These are phyloP conservation scores for Neofusicoccum sp. DNA, from an alignment of 2,329 filamentous ascomycete genomes.

Conservation along the genomic window DNA sequence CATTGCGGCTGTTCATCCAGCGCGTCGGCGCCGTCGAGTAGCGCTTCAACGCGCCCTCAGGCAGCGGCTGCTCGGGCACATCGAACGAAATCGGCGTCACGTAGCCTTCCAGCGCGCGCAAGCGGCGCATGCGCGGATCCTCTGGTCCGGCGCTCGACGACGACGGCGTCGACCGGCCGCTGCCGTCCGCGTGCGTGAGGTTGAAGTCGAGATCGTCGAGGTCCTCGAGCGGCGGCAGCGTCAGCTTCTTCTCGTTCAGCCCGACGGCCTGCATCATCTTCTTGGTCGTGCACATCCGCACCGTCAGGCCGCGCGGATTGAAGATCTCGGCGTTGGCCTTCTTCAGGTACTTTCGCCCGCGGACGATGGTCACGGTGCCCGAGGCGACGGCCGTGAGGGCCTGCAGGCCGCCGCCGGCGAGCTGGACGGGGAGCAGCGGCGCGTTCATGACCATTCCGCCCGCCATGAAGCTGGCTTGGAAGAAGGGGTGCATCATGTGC, in stretches of 20 bases:
- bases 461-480: slow-evolving; percentile 24
- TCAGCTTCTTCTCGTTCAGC: neutral
- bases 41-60: neutral
- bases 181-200: neutral
- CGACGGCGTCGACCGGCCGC: neutral
- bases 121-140: slow-evolving; percentile 9
- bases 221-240: slow-evolving; percentile 10
- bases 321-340: neutral
- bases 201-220: neutral
- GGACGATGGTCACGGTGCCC: neutral
- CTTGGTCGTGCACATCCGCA: slow-evolving; percentile 1
- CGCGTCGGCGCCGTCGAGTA: slow-evolving; percentile 1
- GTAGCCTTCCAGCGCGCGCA: neutral
- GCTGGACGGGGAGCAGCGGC: slow-evolving; percentile 23
- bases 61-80: slow-evolving; percentile 1
- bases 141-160: neutral
- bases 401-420: slow-evolving; percentile 8
- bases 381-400: slow-evolving; percentile 2
- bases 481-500: slow-evolving; percentile 28
- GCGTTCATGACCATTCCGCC: slow-evolving; percentile 24
- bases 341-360: neutral
- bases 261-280: slow-evolving; percentile 11
- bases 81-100: neutral
- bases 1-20: slow-evolving; percentile 10
- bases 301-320: slow-evolving; percentile 8